These are phyloP conservation scores for Bryoerythrophyllum caledonicum DNA, from an alignment of 225 moss, liverwort and hornwort species.

Conservation along the genomic window DNA sequence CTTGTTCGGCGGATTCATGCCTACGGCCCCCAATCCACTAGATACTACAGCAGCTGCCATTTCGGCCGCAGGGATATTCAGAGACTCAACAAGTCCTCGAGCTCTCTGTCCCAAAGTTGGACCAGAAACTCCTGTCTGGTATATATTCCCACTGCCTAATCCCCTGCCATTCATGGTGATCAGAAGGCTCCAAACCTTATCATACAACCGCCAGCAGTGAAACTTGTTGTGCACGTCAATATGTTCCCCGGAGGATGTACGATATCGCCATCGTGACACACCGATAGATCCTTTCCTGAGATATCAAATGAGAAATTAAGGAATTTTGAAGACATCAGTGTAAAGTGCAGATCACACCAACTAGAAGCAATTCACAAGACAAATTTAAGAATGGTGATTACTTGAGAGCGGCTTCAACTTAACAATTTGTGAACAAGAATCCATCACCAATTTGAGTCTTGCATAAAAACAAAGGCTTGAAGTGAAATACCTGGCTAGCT, in stretches of 20 bases:
- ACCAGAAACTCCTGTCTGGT: conserved; percentile 61
- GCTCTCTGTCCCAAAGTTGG: conserved; percentile 83
- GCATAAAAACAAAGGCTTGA: neutral
- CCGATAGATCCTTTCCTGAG: conserved; percentile 60
- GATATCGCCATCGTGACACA: conserved; percentile 45
- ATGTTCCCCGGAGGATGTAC: conserved; percentile 45
- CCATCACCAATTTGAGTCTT: neutral
- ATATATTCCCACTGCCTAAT: conserved; percentile 59
- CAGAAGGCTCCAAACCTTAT: conserved; percentile 73
- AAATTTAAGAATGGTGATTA: neutral
- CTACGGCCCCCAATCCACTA: conserved; percentile 77
- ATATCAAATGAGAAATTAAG: conserved; percentile 3
- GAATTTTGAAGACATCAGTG: neutral
- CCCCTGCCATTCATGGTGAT: conserved; percentile 74
- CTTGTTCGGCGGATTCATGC: conserved; percentile 67
- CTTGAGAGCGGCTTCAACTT: neutral
- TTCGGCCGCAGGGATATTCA: conserved; percentile 78
- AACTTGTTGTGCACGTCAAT: conserved; percentile 48
- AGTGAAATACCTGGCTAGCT: conserved; percentile 37
- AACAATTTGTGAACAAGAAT: neutral
- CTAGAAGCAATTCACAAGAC: neutral
- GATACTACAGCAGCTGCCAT: conserved; percentile 86
- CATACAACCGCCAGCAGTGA: conserved; percentile 76
- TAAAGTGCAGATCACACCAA: neutral
- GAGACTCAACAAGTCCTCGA: conserved; percentile 75